Evolutionary conservation across 192 early-diverging fungal genomes (phyloP).

Genomic region (Coemansia pectinata): DNA sequence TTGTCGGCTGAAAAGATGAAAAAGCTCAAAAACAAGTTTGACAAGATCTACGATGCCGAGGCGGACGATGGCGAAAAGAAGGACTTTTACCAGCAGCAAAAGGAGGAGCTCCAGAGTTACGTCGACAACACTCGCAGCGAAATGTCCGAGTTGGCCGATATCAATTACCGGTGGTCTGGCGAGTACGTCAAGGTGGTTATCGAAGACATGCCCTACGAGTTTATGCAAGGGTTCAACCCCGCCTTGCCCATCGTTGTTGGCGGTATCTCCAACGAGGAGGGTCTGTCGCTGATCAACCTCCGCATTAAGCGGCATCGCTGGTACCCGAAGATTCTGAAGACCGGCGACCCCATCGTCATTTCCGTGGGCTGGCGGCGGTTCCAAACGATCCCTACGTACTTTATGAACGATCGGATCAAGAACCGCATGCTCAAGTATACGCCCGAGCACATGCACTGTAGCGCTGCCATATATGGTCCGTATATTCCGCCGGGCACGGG

Average conservation of each 20-base stretch:
- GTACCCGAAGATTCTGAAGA: slow-evolving; percentile 94
- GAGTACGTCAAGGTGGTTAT: slow-evolving; percentile 91
- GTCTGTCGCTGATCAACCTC: slow-evolving; percentile 92
- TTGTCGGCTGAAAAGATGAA: slow-evolving; percentile 79
- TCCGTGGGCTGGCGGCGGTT: slow-evolving; percentile 98
- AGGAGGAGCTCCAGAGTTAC: slow-evolving; percentile 87
- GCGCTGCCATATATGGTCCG: slow-evolving; percentile 94
- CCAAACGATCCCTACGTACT: slow-evolving; percentile 95
- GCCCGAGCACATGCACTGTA: slow-evolving; percentile 99
- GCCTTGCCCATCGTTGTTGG: slow-evolving; percentile 89
- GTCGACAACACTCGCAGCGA: slow-evolving; percentile 78
- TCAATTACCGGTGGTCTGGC: slow-evolving; percentile 93
- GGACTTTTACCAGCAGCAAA: slow-evolving; percentile 87
- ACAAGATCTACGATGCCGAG: slow-evolving; percentile 80
- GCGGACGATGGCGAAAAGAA: slow-evolving; percentile 69
- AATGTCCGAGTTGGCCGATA: slow-evolving; percentile 83
- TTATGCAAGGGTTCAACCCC: slow-evolving; percentile 90
- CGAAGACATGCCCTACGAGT: slow-evolving; percentile 91
- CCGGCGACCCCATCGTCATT: slow-evolving; percentile 96
- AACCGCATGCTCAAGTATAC: slow-evolving; percentile 99
- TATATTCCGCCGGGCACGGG: slow-evolving; percentile 93
- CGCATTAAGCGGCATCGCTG: slow-evolving; percentile 98
- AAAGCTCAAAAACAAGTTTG: slow-evolving; percentile 91
- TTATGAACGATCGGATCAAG: slow-evolving; percentile 85
- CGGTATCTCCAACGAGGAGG: slow-evolving; percentile 84